A percentile compares a stretch with the other conserved stretches of the same genome.
Conservation (phyloP, 805 yeast genomes). For the Candida andamanensis region DNA sequence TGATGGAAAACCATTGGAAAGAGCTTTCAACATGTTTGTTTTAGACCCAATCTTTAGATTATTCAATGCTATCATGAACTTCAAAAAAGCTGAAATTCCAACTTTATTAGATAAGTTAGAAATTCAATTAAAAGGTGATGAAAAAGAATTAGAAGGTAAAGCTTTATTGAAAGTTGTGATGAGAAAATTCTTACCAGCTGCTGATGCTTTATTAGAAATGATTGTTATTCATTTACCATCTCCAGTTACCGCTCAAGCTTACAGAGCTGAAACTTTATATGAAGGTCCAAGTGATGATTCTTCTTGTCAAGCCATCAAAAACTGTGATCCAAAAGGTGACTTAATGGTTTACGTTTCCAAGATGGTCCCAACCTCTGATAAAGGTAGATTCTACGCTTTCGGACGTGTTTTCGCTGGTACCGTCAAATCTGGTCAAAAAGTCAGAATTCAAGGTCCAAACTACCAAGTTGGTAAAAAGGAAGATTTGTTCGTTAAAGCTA, state of each 20-base stretch:
- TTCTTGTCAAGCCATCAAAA: slow-evolving; percentile 85
- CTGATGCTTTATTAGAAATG: slow-evolving; percentile 99
- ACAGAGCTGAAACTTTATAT: slow-evolving; percentile 98
- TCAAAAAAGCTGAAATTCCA: slow-evolving; percentile 96
- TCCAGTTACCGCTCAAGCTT: slow-evolving; percentile 97
- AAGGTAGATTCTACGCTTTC: slow-evolving; percentile 99
- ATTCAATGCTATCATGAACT: slow-evolving; percentile 96
- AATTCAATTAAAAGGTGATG: slow-evolving; percentile 89
- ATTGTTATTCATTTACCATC: slow-evolving; percentile 97
- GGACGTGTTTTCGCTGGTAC: slow-evolving; percentile 99
- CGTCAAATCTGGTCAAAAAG: slow-evolving; percentile 97
- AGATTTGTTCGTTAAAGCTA: slow-evolving; percentile 92
- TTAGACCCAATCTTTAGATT: slow-evolving; percentile 98
- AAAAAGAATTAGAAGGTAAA: slow-evolving; percentile 98
- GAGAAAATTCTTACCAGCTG: slow-evolving; percentile 99
- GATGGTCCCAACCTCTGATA: slow-evolving; percentile 99
- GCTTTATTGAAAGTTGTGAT: slow-evolving; percentile 96
- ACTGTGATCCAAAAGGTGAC: slow-evolving; percentile 98
- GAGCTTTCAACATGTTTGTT: slow-evolving; percentile 99
- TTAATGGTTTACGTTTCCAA: slow-evolving; percentile 98
- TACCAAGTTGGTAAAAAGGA: slow-evolving; percentile 98
- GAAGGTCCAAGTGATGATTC: slow-evolving; percentile 98
- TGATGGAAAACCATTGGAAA: slow-evolving; percentile 90
- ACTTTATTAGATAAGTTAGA: slow-evolving; percentile 89
- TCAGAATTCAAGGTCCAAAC: slow-evolving; percentile 99